Evolutionary conservation across 306 rosid genomes (phyloP), one percentile per base, ranked within the genome.

Genomic region (Delonix regia): DNA sequence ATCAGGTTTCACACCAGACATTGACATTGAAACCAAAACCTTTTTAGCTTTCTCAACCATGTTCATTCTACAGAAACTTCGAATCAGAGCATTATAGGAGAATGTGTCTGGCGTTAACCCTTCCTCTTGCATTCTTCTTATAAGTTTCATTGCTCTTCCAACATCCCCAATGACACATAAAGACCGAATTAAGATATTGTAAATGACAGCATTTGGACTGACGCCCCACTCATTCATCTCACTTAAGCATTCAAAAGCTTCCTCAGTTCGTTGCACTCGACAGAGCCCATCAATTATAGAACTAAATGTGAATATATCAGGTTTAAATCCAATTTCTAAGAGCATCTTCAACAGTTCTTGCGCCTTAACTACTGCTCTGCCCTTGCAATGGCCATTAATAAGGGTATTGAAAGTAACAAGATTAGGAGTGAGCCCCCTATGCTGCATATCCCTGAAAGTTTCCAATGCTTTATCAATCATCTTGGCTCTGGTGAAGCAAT

Each of bases 171-270:
- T 36, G 12, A 74, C 56, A 49, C 95, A 92, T 74, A 89, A 76
- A 76, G 92, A 85, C n/a, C 83, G 92, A 41, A 94, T 89, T 85
- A 94, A 70, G 75, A 92, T 88, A 75, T 90, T 94, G 80, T 92
- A 94, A 56, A 85, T 79, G 47, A 87, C 51, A 48, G 89, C 84
- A 90, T 88, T 89, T 75, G 97, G 97, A 69, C 53, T 74, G 77
- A 92, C 69, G 41, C 86, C 88, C 97, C 97, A 94, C 85, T 86
- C 85, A 57, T 83, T 68, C 97, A 94, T 94, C 88, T 94, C 98
- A 14, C 64, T 60, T 75, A 94, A 90, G 84, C 97, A 94, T 71
- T 83, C 81, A 76, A 92, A 88, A 84, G 97, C 97, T 72, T 85
- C 88, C 24, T 85, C 87, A 4, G 76, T 80, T 86, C 41, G 85